Evolutionary conservation across 2,329 filamentous ascomycete genomes (phyloP).

Genomic region (Dactylellina haptotyla): DNA sequence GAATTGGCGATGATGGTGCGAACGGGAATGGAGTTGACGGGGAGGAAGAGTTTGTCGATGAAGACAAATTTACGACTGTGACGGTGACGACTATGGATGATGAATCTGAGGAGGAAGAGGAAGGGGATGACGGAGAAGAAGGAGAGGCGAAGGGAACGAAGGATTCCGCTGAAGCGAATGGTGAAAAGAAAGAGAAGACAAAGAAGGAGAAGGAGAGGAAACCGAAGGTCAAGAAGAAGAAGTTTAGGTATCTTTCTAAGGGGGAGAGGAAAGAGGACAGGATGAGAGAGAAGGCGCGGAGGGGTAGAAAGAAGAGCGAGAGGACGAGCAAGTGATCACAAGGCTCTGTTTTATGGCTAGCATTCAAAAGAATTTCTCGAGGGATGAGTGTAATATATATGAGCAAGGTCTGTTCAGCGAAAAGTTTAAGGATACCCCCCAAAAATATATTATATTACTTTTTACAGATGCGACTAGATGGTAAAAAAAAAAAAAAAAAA

Average conservation of each 20-base stretch:
- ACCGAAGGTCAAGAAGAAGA: slow-evolving; percentile 83
- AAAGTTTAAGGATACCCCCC: slow-evolving; percentile 11
- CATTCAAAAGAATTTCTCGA: too few species aligned
- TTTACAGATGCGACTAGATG: neutral
- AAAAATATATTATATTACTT: slow-evolving; percentile 6
- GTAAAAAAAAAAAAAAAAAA: neutral
- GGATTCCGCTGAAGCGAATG: neutral
- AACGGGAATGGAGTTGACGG: slow-evolving; percentile 70
- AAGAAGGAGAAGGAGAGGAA: slow-evolving; percentile 63
- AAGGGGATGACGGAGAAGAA: slow-evolving; percentile 60
- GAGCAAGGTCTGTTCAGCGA: neutral
- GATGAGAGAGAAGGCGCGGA: slow-evolving; percentile 74
- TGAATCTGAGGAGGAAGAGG: slow-evolving; percentile 61
- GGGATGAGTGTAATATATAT: too few species aligned
- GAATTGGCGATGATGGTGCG: slow-evolving; percentile 69
- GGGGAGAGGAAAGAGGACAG: slow-evolving; percentile 74
- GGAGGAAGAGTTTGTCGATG: slow-evolving; percentile 94
- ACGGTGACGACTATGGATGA: slow-evolving; percentile 89
- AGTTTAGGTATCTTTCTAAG: slow-evolving; percentile 93
- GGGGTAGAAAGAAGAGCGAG: slow-evolving; percentile 68
- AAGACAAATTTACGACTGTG: slow-evolving; percentile 94
- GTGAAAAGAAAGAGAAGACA: slow-evolving; percentile 57
- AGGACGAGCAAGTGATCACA: slow-evolving; percentile 6
- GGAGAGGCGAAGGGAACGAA: slow-evolving; percentile 56
- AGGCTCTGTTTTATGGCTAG: neutral